Evolutionary conservation across 441 rosid genomes (phyloP), one percentile per base, ranked within the genome.

Genomic region (Mallotus repandus): DNA sequence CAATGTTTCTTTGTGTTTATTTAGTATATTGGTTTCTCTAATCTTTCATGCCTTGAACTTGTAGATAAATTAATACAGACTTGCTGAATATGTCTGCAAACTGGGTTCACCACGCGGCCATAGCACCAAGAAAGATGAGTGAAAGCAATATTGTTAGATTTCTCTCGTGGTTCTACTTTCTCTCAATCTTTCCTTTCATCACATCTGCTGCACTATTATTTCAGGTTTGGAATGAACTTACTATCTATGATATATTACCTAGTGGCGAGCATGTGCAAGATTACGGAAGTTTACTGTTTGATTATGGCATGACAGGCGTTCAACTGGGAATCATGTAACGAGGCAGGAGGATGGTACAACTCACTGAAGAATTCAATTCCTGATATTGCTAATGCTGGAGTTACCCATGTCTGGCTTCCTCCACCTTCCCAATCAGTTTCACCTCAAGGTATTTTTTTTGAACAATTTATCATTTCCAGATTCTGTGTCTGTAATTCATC

Each of bases 361-460:
- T 86, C 81, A 2, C 81, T 91, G 6, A 84, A 80, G 69, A 88
- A 73, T 76, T 66, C 76, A 22, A 74, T 86, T 38, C 79, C 86
- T 55, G 93, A 88, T 58, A 66, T 89, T 68, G 85, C 84, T 60
- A 78, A 55, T 12, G 86, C 88, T 21, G 88, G 90, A 68, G 71
- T 88, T 62, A 86, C 97, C 60, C 93, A 86, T 74, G 82, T 91
- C 12, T 87, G 93, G 97, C 95, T 89, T 78, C 95, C 93, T 70
- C 97, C 95, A 13, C 78, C 95, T 0, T 91, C 95, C 57, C 95
- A 89, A 48, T 89, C 93, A 0, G 46, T 43, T 43, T 43, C 46
- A 4, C 46, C 46, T 43, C 46, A 43, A 43, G 46, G 46, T 43
- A 43, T 9, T 43, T 43, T 5, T 43, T 29, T 29, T 29, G n/a